Percentiles rank a stretch among this genome's conserved stretches.
Conservation (phyloP, 495 filamentous ascomycete genomes). For the Evernia prunastri region DNA sequence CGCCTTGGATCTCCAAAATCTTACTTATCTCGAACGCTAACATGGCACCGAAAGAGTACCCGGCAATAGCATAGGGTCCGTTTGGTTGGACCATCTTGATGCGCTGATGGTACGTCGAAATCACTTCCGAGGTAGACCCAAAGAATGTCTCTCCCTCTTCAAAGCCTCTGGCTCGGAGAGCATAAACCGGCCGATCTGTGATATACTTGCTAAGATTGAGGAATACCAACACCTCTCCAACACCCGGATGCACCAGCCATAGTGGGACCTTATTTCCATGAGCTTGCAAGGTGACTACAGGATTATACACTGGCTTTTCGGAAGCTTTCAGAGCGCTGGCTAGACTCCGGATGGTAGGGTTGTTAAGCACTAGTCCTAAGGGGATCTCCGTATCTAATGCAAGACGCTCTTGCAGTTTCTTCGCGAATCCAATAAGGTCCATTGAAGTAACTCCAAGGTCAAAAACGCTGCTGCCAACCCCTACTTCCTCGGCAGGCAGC, state of each 20-base stretch:
- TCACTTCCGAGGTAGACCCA: neutral
- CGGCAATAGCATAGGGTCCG: constrained; percentile 52
- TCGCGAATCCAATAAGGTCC: neutral
- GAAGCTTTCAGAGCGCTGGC: neutral
- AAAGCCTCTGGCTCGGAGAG: constrained; percentile 48
- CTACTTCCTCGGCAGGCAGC: neutral
- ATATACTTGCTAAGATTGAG: constrained; percentile 42
- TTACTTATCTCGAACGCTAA: constrained; percentile 51
- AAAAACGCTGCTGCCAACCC: neutral
- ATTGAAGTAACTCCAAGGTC: neutral
- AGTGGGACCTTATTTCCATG: constrained; percentile 42
- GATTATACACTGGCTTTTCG: neutral
- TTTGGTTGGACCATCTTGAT: constrained; percentile 43
- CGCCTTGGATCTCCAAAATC: constrained; percentile 32
- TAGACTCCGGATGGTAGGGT: neutral
- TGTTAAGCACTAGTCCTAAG: neutral
- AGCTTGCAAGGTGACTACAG: neutral
- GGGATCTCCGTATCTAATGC: neutral
- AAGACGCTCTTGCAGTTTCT: neutral
- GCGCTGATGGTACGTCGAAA: constrained; percentile 33
- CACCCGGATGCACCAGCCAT: constrained; percentile 52
- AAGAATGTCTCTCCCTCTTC: neutral
- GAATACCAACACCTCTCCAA: constrained; percentile 53
- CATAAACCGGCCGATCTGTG: constrained; percentile 47
- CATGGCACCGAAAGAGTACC: constrained; percentile 50